A percentile compares a stretch with the other conserved stretches of the same genome.
These are phyloP conservation scores for Dalbergia cultrata DNA, from an alignment of 306 rosid genomes.

Conservation along the genomic window DNA sequence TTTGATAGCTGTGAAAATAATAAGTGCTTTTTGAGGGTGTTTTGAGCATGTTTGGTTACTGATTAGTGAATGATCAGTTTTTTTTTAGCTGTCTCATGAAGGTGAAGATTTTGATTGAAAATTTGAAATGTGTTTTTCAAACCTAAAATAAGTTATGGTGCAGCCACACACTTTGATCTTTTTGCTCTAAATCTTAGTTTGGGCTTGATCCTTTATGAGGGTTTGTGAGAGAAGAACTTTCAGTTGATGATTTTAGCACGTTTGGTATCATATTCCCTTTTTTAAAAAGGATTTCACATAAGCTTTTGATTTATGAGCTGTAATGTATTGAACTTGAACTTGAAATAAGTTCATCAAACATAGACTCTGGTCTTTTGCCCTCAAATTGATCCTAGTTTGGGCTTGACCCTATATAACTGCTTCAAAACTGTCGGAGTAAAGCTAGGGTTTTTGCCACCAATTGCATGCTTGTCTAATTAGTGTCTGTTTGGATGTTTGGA, in stretches of 20 bases:
- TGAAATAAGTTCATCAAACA: too few species aligned
- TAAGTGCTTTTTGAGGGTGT: not conserved
- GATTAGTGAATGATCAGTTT: not conserved
- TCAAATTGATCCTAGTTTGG: too few species aligned
- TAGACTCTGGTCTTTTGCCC: too few species aligned
- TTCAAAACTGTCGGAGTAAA: not conserved
- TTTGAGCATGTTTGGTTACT: not conserved
- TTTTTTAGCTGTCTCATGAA: not conserved
- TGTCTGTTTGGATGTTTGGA: not conserved
- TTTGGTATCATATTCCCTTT: too few species aligned
- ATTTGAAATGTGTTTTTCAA: not conserved
- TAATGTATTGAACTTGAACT: too few species aligned
- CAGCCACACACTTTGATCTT: not conserved
- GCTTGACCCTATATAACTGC: not conserved
- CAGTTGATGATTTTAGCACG: too few species aligned
- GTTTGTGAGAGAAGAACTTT: too few species aligned
- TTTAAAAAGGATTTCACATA: too few species aligned
- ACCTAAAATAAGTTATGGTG: not conserved
- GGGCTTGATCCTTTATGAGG: not conserved
- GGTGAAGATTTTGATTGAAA: not conserved
- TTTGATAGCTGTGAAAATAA: not conserved
- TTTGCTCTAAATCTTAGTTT: not conserved
- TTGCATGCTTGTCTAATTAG: not conserved
- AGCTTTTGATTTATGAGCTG: too few species aligned
- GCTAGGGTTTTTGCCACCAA: not conserved